Percentiles rank a stretch among this genome's conserved stretches.
Evolutionary conservation across 441 rosid genomes (phyloP).

Genomic region (Brassica hybrid): DNA sequence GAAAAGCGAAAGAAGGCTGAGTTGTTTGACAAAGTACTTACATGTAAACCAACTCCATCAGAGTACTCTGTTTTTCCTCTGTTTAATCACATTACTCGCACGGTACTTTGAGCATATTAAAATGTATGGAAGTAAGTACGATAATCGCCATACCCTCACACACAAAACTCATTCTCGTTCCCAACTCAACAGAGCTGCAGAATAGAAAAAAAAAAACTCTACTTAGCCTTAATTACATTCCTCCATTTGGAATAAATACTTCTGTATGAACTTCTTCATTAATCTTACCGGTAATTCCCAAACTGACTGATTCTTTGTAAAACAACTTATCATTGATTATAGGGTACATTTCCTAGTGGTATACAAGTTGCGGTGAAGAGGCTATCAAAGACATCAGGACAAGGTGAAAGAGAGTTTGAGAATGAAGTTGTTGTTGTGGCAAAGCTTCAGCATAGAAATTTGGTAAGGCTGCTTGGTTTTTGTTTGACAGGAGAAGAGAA

Average conservation of each 20-base stretch:
- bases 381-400: slow-evolving; percentile 13
- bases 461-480: not conserved
- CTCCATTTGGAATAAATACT: too few species aligned
- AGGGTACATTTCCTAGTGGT: slow-evolving; percentile 19
- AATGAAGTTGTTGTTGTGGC: slow-evolving; percentile 21
- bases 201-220: too few species aligned
- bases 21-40: not conserved
- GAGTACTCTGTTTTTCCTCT: not conserved
- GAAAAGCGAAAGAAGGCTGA: not conserved
- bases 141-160: too few species aligned
- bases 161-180: too few species aligned
- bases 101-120: not conserved
- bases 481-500: slow-evolving; percentile 6
- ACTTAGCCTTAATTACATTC: too few species aligned
- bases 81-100: not conserved
- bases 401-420: slow-evolving; percentile 16
- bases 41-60: not conserved
- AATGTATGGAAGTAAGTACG: not conserved
- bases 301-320: not conserved
- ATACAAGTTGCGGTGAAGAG: slow-evolving; percentile 20
- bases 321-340: not conserved
- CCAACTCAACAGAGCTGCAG: too few species aligned
- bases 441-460: slow-evolving; percentile 4
- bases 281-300: not conserved
- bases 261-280: too few species aligned